These are phyloP conservation scores for Scenedesmus sp. DNA, from an alignment of 163 green algal genomes.

Conservation along the genomic window DNA sequence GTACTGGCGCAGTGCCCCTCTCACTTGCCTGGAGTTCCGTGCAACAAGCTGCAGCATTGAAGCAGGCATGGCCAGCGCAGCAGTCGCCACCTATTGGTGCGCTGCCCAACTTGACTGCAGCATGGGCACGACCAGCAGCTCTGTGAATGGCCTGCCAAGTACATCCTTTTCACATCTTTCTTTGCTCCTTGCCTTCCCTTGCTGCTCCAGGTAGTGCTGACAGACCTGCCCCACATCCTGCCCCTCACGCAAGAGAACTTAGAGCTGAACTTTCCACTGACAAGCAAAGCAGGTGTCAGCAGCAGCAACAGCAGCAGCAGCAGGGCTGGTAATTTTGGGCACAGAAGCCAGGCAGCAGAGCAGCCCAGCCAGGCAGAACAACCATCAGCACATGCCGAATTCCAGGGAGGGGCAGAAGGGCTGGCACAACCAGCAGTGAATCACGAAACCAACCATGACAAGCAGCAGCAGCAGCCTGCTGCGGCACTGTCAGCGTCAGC, in stretches of 20 bases:
- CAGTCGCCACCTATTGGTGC: too few relatives aligned
- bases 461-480: neutral
- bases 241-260: slow-evolving; percentile 38
- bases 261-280: slow-evolving; percentile 30
- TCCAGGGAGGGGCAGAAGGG: neutral
- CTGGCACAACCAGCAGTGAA: neutral
- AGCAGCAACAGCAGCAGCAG: slow-evolving; percentile 19
- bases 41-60: too few relatives aligned
- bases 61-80: too few relatives aligned
- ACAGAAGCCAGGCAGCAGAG: neutral
- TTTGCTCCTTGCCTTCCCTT: neutral
- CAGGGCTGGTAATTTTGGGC: slow-evolving; percentile 8
- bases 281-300: slow-evolving; percentile 7
- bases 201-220: slow-evolving; percentile 39
- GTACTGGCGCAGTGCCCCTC: too few relatives aligned
- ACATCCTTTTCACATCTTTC: neutral
- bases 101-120: too few relatives aligned
- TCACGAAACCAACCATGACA: neutral
- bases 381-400: neutral
- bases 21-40: too few relatives aligned
- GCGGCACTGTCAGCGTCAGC: slow-evolving; percentile 13
- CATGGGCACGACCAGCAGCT: neutral
- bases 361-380: neutral
- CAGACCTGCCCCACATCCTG: slow-evolving; percentile 43
- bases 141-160: neutral